A percentile compares a stretch with the other conserved stretches of the same genome.
Conservation (phyloP, 1,139 yeast genomes). For the Saccharomyces uvarum region DNA sequence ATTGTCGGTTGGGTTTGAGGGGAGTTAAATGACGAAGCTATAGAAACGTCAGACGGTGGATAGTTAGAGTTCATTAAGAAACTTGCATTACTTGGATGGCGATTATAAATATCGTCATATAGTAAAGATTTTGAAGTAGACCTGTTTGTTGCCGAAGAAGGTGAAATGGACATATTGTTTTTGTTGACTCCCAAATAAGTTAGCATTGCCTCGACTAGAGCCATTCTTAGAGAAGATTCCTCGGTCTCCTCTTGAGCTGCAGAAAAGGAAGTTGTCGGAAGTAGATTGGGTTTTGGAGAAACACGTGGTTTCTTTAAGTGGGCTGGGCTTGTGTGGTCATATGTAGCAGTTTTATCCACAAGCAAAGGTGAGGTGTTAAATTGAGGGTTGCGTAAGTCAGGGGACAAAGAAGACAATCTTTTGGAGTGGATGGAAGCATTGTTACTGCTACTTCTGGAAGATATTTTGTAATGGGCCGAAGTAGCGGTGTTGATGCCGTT, state of each 20-base stretch:
- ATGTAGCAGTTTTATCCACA: neutral
- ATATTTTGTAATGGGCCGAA: neutral
- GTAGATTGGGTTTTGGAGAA: neutral
- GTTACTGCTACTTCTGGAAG: neutral
- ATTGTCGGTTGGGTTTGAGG: conserved; percentile 17
- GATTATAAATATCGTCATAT: neutral
- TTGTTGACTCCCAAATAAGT: conserved; percentile 61
- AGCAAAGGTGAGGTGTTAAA: neutral
- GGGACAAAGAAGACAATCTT: neutral
- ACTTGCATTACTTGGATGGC: neutral
- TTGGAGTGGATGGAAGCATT: neutral
- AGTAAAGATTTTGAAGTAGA: neutral
- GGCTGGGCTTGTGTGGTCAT: neutral
- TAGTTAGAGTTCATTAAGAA: neutral
- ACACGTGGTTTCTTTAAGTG: neutral
- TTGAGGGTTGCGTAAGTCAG: neutral
- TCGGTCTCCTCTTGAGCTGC: conserved; percentile 61
- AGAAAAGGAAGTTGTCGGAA: conserved; percentile 38
- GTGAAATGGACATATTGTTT: conserved; percentile 29
- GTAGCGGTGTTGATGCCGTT: neutral
- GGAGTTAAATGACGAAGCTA: conserved; percentile 16
- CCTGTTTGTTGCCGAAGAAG: neutral
- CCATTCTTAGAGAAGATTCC: conserved; percentile 59
- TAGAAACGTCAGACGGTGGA: conserved; percentile 7
- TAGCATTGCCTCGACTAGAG: conserved; percentile 71